These are phyloP conservation scores for Tulasnella sp. DNA, from an alignment of 768 basidiomycete genomes.

Conservation along the genomic window DNA sequence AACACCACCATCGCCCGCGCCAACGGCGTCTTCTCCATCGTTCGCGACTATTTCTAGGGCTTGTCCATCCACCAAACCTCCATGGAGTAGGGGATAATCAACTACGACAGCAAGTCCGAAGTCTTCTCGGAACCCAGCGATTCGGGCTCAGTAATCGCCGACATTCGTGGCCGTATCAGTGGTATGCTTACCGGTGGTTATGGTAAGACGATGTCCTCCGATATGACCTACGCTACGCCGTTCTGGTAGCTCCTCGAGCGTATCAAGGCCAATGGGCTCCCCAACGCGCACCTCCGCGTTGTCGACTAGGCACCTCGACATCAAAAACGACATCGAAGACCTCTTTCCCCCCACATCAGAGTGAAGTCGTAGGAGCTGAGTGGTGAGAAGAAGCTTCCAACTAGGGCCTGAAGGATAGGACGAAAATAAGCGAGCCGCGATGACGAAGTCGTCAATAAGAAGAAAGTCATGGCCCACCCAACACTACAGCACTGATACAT, in stretches of 20 bases:
- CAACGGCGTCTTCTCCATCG: slow-evolving; percentile 29
- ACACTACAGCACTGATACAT: background rate
- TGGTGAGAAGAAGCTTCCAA: background rate
- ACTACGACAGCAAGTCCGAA: slow-evolving; percentile 21
- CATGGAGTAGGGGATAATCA: slow-evolving; percentile 23
- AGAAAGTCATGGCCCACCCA: background rate
- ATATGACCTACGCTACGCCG: slow-evolving; percentile 33
- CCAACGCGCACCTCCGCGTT: no score
- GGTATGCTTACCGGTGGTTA: slow-evolving; percentile 27
- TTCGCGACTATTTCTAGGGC: slow-evolving; percentile 22
- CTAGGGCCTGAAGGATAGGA: background rate
- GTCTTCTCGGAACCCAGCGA: slow-evolving; percentile 28
- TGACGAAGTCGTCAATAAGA: background rate
- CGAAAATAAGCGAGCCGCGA: background rate
- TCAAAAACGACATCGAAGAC: no score
- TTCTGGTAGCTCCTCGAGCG: slow-evolving; percentile 26
- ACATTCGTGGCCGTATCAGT: slow-evolving; percentile 24
- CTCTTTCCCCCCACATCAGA: no score
- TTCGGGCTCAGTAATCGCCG: slow-evolving; percentile 27
- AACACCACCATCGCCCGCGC: slow-evolving; percentile 31
- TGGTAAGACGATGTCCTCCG: slow-evolving; percentile 21
- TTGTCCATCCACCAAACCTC: slow-evolving; percentile 19
- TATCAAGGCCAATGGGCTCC: background rate
- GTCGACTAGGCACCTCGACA: no score
- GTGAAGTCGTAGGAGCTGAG: background rate